phyloP scores from a whole-genome alignment of 2,329 filamentous ascomycete species.

The Verticillium nonalfalfae region DNA sequence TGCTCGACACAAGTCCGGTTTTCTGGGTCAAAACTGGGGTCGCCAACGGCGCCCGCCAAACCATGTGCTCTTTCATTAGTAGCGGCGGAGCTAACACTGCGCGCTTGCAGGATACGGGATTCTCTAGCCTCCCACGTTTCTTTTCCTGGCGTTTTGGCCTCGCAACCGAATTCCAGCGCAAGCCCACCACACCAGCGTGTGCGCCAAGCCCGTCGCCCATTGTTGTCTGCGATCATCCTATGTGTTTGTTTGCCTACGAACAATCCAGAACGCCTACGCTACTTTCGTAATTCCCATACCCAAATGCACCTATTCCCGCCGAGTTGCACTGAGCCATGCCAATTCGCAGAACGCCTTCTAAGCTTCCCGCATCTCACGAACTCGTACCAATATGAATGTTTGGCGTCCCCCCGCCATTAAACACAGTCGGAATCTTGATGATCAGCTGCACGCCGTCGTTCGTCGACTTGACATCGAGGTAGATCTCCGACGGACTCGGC shows the following conservation, averaged over 20 bases:
- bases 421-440: conserved; percentile 51
- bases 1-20: neutral
- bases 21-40: neutral
- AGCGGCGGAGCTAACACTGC: neutral
- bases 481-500: conserved; percentile 46
- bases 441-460: conserved; percentile 51
- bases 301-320: neutral
- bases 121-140: neutral
- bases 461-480: conserved; percentile 51
- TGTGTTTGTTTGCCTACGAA: neutral
- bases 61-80: neutral
- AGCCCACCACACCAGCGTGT: too few relatives aligned
- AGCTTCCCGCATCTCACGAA: neutral
- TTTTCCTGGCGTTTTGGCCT: neutral
- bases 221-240: neutral
- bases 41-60: neutral
- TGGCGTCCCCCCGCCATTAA: conserved; percentile 29
- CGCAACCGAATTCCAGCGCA: neutral
- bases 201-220: too few relatives aligned
- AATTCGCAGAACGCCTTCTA: neutral
- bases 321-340: neutral
- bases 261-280: neutral
- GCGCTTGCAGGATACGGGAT: neutral
- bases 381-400: conserved; percentile 22
- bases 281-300: neutral